Conservation (phyloP, 139 green algal species). For the Chlamydomonas sp. region DNA sequence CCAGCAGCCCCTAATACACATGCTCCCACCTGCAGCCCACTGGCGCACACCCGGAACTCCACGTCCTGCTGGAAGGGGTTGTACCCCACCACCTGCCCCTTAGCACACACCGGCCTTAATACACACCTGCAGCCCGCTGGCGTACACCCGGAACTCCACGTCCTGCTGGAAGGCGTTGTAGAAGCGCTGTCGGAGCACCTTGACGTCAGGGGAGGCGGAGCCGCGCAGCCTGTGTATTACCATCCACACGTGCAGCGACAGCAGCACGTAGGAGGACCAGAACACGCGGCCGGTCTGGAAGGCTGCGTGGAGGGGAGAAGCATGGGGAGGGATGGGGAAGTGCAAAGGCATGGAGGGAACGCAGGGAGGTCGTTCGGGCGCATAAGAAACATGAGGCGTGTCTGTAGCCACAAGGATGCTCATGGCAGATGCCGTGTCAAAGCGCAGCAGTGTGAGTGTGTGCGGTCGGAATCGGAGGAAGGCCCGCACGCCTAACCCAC, state of each 20-base stretch:
- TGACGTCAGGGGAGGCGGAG: constrained; percentile 1
- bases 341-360: neutral
- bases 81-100: too few relatives aligned
- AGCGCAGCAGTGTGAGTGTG: too few relatives aligned
- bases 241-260: constrained; percentile 66
- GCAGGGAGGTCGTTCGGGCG: neutral
- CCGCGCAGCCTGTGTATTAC: constrained; percentile 48
- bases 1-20: too few relatives aligned
- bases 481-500: too few relatives aligned
- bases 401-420: neutral
- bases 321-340: neutral
- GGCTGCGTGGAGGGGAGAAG: neutral
- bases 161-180: constrained; percentile 63
- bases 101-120: neutral
- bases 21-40: too few relatives aligned
- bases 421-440: neutral
- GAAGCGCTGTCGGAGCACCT: constrained; percentile 51
- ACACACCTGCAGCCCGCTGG: constrained; percentile 45
- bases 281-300: constrained; percentile 41
- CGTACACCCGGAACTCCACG: constrained; percentile 58
- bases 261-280: constrained; percentile 55
- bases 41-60: too few relatives aligned
- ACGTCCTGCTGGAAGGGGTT: too few relatives aligned
- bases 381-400: neutral
- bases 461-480: too few relatives aligned